Evolutionary conservation across 306 rosid genomes (phyloP).

Genomic region (Trifolium repens): DNA sequence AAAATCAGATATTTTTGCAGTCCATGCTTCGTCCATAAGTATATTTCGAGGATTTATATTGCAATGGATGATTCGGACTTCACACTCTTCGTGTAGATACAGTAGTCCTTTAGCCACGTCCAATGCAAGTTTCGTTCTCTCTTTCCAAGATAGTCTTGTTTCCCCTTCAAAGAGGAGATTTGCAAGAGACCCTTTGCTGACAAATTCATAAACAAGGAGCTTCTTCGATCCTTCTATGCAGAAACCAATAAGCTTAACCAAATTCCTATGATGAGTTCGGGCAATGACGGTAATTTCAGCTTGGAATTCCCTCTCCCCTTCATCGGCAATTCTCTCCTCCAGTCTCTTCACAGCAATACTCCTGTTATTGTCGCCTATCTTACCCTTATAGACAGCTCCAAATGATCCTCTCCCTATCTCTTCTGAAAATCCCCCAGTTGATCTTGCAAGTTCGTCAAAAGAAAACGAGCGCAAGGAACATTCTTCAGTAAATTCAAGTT

Average conservation of each 20-base stretch:
- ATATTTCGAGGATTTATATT: constrained; percentile 51
- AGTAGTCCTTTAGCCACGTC: constrained; percentile 44
- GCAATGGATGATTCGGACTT: constrained; percentile 45
- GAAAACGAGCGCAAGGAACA: constrained; percentile 42
- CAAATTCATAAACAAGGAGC: constrained; percentile 49
- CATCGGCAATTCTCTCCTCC: constrained; percentile 39
- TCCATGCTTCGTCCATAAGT: constrained; percentile 51
- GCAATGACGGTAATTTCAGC: constrained; percentile 47
- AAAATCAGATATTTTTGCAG: constrained; percentile 52
- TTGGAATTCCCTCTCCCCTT: constrained; percentile 47
- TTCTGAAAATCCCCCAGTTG: constrained; percentile 42
- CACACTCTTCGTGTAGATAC: constrained; percentile 55
- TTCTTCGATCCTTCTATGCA: constrained; percentile 46
- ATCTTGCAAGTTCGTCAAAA: constrained; percentile 35
- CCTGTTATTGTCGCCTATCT: constrained; percentile 21
- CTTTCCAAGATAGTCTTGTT: constrained; percentile 16
- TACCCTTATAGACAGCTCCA: constrained; percentile 46
- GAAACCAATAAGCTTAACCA: constrained; percentile 52
- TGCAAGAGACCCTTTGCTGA: constrained; percentile 54
- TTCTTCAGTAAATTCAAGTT: constrained; percentile 38
- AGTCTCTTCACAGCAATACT: constrained; percentile 45
- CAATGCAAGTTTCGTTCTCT: constrained; percentile 41
- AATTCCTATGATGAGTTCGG: constrained; percentile 50
- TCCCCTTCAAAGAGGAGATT: constrained; percentile 29
- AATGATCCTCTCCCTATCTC: constrained; percentile 48